Evolutionary conservation across 1,139 yeast species (phyloP).

Genomic region (Candida frijolesensis): DNA sequence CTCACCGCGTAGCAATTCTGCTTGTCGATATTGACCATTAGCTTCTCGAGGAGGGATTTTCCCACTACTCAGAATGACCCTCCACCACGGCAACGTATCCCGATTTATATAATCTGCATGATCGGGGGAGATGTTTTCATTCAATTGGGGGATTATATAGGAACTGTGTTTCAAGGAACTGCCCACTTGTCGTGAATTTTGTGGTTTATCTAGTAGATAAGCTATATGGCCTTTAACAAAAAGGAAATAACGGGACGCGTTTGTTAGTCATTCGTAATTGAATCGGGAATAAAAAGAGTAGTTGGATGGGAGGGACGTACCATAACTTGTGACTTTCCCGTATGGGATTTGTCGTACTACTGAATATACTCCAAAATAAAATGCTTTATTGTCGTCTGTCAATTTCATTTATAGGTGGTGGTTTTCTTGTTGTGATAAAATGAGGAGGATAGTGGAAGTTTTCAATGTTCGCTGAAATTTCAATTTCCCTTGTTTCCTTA

Average conservation of each 20-base stretch:
- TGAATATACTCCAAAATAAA: constrained; percentile 62
- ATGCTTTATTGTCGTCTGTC: constrained; percentile 55
- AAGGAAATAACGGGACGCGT: background rate
- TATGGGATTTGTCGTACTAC: constrained; percentile 56
- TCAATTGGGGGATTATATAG: constrained; percentile 26
- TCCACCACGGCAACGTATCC: constrained; percentile 74
- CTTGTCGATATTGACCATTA: constrained; percentile 50
- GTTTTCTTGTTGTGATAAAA: background rate
- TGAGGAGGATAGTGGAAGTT: background rate
- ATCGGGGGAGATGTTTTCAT: constrained; percentile 19
- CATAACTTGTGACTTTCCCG: constrained; percentile 73
- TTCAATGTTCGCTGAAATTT: background rate
- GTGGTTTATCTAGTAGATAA: constrained; percentile 59
- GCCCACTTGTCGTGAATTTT: constrained; percentile 75
- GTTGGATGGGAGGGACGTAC: constrained; percentile 28
- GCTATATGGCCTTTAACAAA: constrained; percentile 61
- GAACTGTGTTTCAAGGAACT: constrained; percentile 55
- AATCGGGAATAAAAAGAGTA: background rate
- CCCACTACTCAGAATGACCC: constrained; percentile 67
- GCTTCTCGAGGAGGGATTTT: constrained; percentile 56
- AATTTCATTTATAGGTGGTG: constrained; percentile 13
- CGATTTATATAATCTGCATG: constrained; percentile 24
- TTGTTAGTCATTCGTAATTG: background rate
- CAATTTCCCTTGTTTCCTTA: no score
- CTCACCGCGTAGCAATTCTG: constrained; percentile 47